Evolutionary conservation across 805 yeast species (phyloP).

Genomic region (Teunomyces kruisii): DNA sequence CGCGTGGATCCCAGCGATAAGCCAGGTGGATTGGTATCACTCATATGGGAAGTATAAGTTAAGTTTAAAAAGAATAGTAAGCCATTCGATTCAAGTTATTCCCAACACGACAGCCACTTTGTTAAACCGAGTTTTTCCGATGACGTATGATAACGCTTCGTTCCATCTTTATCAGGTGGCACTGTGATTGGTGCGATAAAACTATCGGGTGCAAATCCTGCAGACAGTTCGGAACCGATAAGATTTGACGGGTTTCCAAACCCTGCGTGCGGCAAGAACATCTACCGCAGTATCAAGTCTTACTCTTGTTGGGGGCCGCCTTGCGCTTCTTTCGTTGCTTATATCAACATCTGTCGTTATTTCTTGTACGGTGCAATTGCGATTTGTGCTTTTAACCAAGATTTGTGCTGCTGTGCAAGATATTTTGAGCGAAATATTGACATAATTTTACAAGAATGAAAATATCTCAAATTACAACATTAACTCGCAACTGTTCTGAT

Average conservation of each 20-base stretch:
- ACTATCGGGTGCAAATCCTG: background rate
- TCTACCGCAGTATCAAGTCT: no score
- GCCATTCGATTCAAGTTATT: background rate
- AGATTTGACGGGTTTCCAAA: background rate
- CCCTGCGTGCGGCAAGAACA: background rate
- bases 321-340: no score
- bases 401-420: no score
- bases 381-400: no score
- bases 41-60: background rate
- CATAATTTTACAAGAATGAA: no score
- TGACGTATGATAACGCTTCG: background rate
- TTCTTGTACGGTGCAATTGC: no score
- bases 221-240: background rate
- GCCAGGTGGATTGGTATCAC: background rate
- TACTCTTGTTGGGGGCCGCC: no score
- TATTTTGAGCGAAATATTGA: no score
- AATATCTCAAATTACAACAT: no score
- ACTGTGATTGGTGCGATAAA: constrained; percentile 10
- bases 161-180: constrained; percentile 3
- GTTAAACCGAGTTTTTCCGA: constrained; percentile 1
- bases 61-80: background rate
- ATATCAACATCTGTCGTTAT: no score
- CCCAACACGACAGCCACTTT: background rate
- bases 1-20: background rate
- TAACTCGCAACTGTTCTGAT: no score